phyloP scores from a whole-genome alignment of 2,329 filamentous ascomycete genomes.

The Curvularia eragrostidis region DNA sequence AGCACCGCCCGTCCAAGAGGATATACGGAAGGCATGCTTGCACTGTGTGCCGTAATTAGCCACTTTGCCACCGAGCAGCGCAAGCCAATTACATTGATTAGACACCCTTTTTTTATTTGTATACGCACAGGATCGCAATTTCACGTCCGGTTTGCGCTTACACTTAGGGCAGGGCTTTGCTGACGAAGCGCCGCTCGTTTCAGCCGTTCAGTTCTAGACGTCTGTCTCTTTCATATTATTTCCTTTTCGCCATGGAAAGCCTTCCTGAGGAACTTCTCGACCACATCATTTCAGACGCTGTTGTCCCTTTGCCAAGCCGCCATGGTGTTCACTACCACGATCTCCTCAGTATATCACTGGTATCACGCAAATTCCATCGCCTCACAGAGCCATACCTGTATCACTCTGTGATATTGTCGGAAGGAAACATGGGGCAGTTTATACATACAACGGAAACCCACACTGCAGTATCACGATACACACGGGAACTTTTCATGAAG shows the following conservation, averaged over 20 bases:
- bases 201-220: background rate
- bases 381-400: slow-evolving; percentile 16
- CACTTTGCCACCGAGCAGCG: background rate
- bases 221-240: background rate
- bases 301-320: slow-evolving; percentile 7
- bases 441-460: background rate
- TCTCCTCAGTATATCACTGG: slow-evolving; percentile 13
- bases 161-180: background rate
- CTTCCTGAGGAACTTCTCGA: slow-evolving; percentile 20
- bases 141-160: background rate
- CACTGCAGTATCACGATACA: slow-evolving; percentile 3
- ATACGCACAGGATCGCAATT: background rate
- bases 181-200: background rate
- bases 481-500: background rate
- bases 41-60: background rate
- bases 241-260: slow-evolving; percentile 9
- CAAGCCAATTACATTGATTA: background rate
- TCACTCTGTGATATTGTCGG: slow-evolving; percentile 3
- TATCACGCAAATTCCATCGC: slow-evolving; percentile 17
- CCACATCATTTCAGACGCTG: slow-evolving; percentile 12
- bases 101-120: background rate
- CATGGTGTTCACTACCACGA: background rate
- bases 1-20: background rate
- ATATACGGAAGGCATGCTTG: background rate
- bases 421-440: background rate